A percentile compares a stretch with the other conserved stretches of the same genome.
Evolutionary conservation across 805 yeast genomes (phyloP).

Genomic region (Sugiyamaella chiloensis): DNA sequence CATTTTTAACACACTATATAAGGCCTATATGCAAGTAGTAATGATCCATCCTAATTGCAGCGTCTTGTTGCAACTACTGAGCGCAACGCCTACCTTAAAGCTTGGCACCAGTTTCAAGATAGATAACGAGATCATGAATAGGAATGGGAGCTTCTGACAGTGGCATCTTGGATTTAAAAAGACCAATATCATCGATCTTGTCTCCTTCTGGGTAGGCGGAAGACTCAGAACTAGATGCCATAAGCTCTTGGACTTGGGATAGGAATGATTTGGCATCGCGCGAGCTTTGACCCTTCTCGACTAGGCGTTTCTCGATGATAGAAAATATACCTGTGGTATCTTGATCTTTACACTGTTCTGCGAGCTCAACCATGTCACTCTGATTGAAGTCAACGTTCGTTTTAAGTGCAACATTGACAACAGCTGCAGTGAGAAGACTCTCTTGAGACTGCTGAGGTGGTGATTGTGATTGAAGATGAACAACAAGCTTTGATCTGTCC

Average conservation of each 20-base stretch:
- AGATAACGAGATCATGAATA: constrained; percentile 25
- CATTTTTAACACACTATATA: too few relatives aligned
- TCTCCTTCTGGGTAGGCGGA: constrained; percentile 49
- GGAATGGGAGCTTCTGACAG: constrained; percentile 67
- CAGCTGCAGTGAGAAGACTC: constrained; percentile 10
- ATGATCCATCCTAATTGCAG: too few relatives aligned
- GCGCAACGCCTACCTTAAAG: constrained; percentile 16
- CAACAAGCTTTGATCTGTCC: constrained; percentile 44
- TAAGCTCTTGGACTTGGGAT: constrained; percentile 8
- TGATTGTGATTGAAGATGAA: constrained; percentile 61
- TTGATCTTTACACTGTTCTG: constrained; percentile 11
- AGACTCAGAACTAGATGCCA: constrained; percentile 5
- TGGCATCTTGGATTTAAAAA: constrained; percentile 53
- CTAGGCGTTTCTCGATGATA: constrained; percentile 9
- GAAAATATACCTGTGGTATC: constrained; percentile 9
- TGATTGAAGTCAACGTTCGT: constrained; percentile 12
- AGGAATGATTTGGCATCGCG: constrained; percentile 11
- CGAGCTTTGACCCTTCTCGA: constrained; percentile 6
- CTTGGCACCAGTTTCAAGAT: constrained; percentile 27
- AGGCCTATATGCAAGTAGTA: too few relatives aligned
- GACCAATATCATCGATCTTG: constrained; percentile 43
- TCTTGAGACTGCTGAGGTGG: constrained; percentile 15
- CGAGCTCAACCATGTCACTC: constrained; percentile 15
- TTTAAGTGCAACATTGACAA: constrained; percentile 18
- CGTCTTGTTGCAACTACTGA: too few relatives aligned